Base-by-base conservation (phyloP, 805 yeast genomes). In the Wickerhamiella bombiphila region DNA sequence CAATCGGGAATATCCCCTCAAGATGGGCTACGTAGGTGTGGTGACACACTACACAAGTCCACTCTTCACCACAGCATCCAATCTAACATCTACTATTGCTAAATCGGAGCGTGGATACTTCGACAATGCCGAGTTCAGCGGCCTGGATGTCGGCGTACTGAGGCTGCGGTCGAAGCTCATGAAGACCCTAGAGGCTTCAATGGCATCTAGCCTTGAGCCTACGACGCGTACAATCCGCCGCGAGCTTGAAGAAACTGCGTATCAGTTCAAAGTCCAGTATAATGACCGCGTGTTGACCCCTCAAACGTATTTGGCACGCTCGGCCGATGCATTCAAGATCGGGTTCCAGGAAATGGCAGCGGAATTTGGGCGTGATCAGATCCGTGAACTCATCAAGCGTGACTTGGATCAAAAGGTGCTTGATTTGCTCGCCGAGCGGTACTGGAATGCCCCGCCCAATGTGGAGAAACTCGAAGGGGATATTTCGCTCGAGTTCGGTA, bases 11-110 rank as follows among this genome's bases (percentile, higher is more conserved):
- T 93, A 93, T 52, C 97, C 98, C 0, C 63, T 91, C 43, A 75
- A 70, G 50, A 81, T 91, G 94, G 99, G 99, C 0, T 91, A 91
- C 55, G 97, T 91, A 16, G 99, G 99, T 40, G 97, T 93, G n/a
- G 78, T 93, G 15, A 81, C 96, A 2, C 80, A 74, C 46, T 69
- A 80, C 0, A 94, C 91, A 2, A 63, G 62, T 40, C 21, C 32
- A 2, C 25, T 39, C 6, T 40, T 44, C 21, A 57, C 71, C 2
- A 73, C 79, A n/a, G 17, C 30, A 26, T 15, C 20, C 1, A 67
- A 70, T 51, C 72, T 85, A 1, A 74, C 71, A 42, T 64, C 73
- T 26, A 43, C 55, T 9, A 56, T 65, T 20, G 49, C 58, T 14
- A 49, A 55, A 29, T 46, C 55, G 43, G 93, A 80, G 52, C 58